A percentile compares a stretch with the other conserved stretches of the same genome.
These are phyloP conservation scores for Clitoria ternatea DNA, from an alignment of 306 rosid species.

Conservation along the genomic window DNA sequence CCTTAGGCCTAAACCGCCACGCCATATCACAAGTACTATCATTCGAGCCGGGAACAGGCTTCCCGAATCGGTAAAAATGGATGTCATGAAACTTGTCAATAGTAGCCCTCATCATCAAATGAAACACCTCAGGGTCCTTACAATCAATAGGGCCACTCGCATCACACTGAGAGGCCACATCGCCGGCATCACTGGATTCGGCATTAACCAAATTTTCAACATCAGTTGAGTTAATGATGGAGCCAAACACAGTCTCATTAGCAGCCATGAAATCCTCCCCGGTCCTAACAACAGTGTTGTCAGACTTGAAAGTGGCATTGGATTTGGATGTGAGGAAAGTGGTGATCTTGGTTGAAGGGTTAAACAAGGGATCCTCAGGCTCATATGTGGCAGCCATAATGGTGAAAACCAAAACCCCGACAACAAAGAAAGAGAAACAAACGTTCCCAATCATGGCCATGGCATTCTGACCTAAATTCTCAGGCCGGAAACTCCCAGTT, in stretches of 20 bases:
- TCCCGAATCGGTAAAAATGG: conserved; percentile 89
- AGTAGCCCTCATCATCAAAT: conserved; percentile 82
- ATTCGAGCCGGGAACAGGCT: conserved; percentile 57
- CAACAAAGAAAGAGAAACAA: conserved; percentile 79
- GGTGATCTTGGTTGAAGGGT: conserved; percentile 88
- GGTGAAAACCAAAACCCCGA: conserved; percentile 84
- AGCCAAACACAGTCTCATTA: conserved; percentile 67
- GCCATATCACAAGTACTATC: conserved; percentile 92
- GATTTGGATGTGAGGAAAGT: conserved; percentile 83
- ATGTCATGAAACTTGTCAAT: conserved; percentile 88
- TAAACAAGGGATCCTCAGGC: conserved; percentile 96
- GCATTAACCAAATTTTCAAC: conserved; percentile 36
- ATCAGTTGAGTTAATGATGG: conserved; percentile 61
- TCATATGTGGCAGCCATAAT: conserved; percentile 94
- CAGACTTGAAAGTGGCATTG: conserved; percentile 94
- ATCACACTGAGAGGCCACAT: conserved; percentile 40
- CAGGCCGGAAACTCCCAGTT: conserved; percentile 68
- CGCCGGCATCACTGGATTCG: conserved; percentile 11
- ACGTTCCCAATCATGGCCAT: conserved; percentile 87
- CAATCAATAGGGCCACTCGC: conserved; percentile 65
- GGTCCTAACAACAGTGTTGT: conserved; percentile 69
- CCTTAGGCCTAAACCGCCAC: conserved; percentile 96
- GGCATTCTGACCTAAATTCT: conserved; percentile 78
- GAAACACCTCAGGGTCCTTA: conserved; percentile 88
- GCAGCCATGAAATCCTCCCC: conserved; percentile 97